These are phyloP conservation scores for Plectosphaerella sp. DNA, from an alignment of 2,329 filamentous ascomycete species.

Conservation along the genomic window DNA sequence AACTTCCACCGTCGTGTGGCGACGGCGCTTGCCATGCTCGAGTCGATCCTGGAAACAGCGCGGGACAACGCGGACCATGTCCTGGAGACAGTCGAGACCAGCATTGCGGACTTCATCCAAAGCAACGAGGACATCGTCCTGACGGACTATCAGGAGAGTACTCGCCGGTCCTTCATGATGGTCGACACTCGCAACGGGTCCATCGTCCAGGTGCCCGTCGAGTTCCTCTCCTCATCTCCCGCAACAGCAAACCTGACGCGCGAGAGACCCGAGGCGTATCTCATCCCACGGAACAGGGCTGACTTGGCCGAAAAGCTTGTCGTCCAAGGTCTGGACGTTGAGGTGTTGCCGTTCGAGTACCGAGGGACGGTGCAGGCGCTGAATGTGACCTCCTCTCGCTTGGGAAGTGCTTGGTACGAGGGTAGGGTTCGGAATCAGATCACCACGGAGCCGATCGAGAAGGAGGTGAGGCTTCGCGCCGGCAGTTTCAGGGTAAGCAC, in stretches of 20 bases:
- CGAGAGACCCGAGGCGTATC: conserved; percentile 18
- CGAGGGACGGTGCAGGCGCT: conserved; percentile 16
- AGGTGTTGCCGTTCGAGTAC: conserved; percentile 14
- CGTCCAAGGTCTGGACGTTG: conserved; percentile 15
- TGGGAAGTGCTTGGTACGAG: conserved; percentile 15
- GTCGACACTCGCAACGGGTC: conserved; percentile 18
- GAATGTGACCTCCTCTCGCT: conserved; percentile 12
- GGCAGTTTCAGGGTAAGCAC: conserved; percentile 20
- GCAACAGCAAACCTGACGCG: conserved; percentile 19
- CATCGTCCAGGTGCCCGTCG: conserved; percentile 14
- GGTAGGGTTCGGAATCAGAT: conserved; percentile 17
- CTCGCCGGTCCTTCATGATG: conserved; percentile 19
- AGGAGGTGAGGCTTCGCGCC: conserved; percentile 15
- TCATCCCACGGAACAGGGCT: conserved; percentile 19
- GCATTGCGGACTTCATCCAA: conserved; percentile 15
- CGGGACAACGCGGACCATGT: conserved; percentile 16
- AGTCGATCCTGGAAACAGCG: conserved; percentile 18
- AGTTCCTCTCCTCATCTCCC: conserved; percentile 19
- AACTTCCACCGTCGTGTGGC: conserved; percentile 22
- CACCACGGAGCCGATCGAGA: conserved; percentile 10
- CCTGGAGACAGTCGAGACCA: conserved; percentile 13
- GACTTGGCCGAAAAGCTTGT: conserved; percentile 17
- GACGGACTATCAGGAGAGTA: conserved; percentile 12
- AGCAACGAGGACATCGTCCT: conserved; percentile 19
- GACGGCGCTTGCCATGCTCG: conserved; percentile 18